Evolutionary conservation across 495 filamentous ascomycete species (phyloP), one percentile per base, ranked within the genome.

Genomic region (Extremus antarcticus): DNA sequence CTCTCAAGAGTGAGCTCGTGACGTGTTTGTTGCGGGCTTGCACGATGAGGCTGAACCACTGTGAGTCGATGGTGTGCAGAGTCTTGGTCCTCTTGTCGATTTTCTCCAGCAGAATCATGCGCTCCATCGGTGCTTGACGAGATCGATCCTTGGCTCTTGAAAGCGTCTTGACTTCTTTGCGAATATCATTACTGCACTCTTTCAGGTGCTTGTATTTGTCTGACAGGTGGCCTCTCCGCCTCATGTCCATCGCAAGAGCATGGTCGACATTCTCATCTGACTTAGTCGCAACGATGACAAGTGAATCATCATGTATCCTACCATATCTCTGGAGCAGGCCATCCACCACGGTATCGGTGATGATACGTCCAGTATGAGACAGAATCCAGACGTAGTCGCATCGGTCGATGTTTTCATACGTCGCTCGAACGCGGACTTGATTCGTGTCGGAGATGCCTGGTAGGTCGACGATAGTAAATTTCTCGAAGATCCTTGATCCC

Each of bases 381-480:
- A 61, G 43, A 2, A 54, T 38, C 55, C 59, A 61, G 3, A 61
- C 25, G 15, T 29, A 25, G 22, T 58, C 43, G 47, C 59, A 61
- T 15, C 8, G 22, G 11, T 55, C 40, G 50, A 61, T 50, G 17
- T 53, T 19, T 25, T 54, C 47, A 1, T 25, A 20, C 13, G 29
- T 49, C 2, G 38, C 7, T 17, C 53, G 50, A 13, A 51, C 32
- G 1, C 59, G 40, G 16, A 47, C 32, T 21, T 57, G 25, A 29
- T 57, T 50, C n/a, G 25, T 58, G 51, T 61, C 59, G 0, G 35
- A 50, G 19, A 54, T 47, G 1, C 55, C 55, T 22, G 59, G 54
- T 1, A 61, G 25, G 25, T 61, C 59, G 16, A 20, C 22, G 10
- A 61, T n/a, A 9, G 54, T 57, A 22, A 56, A 20, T 1, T 20